These are phyloP conservation scores for Lithospermum erythrorhizon DNA, from an alignment of 257 asterid genomes.

Conservation along the genomic window DNA sequence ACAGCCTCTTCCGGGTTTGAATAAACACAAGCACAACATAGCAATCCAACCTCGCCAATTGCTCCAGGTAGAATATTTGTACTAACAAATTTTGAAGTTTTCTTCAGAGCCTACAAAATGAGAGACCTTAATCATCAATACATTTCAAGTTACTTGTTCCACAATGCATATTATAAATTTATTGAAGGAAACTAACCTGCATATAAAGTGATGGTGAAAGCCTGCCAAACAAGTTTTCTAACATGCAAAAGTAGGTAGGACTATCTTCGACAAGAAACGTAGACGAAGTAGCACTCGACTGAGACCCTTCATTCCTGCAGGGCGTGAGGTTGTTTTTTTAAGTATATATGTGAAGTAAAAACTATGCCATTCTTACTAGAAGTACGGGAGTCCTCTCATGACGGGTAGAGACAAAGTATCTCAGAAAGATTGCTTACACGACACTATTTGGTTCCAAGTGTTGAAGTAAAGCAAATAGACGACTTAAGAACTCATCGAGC, in stretches of 20 bases:
- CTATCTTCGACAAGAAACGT: constrained; percentile 95
- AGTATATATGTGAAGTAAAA: constrained; percentile 9
- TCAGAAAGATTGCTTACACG: constrained; percentile 48
- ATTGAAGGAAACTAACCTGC: constrained; percentile 45
- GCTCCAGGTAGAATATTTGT: constrained; percentile 98
- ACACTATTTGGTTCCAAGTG: constrained; percentile 89
- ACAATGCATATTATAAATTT: neutral
- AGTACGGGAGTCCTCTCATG: neutral
- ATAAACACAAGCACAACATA: constrained; percentile 96
- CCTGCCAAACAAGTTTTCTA: constrained; percentile 86
- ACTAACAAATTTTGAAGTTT: constrained; percentile 78
- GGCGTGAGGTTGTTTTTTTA: constrained; percentile 16
- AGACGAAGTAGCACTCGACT: constrained; percentile 67
- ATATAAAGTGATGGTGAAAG: constrained; percentile 79
- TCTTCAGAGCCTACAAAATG: constrained; percentile 66
- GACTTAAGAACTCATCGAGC: constrained; percentile 96
- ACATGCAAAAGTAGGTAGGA: constrained; percentile 90
- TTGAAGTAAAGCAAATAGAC: constrained; percentile 85
- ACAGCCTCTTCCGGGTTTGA: constrained; percentile 87
- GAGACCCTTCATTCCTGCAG: constrained; percentile 81
- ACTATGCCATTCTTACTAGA: neutral
- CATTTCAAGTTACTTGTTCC: neutral
- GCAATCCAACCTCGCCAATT: constrained; percentile 92
- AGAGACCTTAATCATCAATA: constrained; percentile 4
- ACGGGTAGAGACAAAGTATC: constrained; percentile 19